phyloP scores from a whole-genome alignment of 371 early-diverging fungal species.

The Mortierella sp. region DNA sequence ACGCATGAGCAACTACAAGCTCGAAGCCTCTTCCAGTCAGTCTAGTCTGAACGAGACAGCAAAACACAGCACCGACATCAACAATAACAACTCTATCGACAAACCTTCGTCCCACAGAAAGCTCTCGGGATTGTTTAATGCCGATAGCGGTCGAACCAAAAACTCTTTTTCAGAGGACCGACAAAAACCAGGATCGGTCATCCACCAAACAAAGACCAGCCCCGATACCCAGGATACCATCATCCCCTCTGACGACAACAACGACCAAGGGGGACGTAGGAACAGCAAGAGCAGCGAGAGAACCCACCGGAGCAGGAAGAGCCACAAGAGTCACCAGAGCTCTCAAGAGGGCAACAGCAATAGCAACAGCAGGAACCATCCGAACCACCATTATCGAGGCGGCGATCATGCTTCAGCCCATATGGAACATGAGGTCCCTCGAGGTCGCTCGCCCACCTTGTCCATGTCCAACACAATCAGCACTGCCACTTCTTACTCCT shows the following conservation, averaged over 20 bases:
- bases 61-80: slow-evolving; percentile 7
- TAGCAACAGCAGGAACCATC: background rate
- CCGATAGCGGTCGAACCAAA: background rate
- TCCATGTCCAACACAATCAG: slow-evolving; percentile 43
- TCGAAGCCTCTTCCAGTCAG: slow-evolving; percentile 18
- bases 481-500: slow-evolving; percentile 36
- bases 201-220: background rate
- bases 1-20: slow-evolving; percentile 43
- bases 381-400: background rate
- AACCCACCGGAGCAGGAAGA: slow-evolving; percentile 13
- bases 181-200: background rate
- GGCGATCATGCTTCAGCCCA: slow-evolving; percentile 26
- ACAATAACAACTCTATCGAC: background rate
- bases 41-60: slow-evolving; percentile 32
- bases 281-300: slow-evolving; percentile 36
- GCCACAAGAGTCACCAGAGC: slow-evolving; percentile 9
- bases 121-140: slow-evolving; percentile 29
- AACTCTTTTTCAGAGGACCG: slow-evolving; percentile 7
- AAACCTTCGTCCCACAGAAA: slow-evolving; percentile 14
- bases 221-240: slow-evolving; percentile 7
- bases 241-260: background rate
- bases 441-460: slow-evolving; percentile 44
- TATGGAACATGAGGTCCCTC: slow-evolving; percentile 43
- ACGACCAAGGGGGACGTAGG: slow-evolving; percentile 13
- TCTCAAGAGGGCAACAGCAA: background rate